Evolutionary conservation across 192 early-diverging fungal genomes (phyloP), one percentile per base, ranked within the genome.

Genomic region (Powellomyces hirtus): DNA sequence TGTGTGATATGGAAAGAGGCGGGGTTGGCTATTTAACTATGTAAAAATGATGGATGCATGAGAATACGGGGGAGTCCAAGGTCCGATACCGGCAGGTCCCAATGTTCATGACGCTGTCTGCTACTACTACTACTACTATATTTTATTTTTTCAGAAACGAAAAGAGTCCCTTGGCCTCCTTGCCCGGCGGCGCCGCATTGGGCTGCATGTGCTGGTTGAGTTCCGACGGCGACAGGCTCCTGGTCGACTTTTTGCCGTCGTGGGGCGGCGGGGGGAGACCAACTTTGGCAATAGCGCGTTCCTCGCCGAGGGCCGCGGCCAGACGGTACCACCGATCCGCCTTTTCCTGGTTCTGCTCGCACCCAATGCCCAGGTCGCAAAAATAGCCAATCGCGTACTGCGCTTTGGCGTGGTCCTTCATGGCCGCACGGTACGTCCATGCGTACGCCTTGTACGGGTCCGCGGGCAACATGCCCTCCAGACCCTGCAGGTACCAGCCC

Each of bases 301-400:
- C 64, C 35, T 62, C 51, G 3, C 76, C 76, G 24, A 50, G 18
- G 14, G 13, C 50, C 16, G 71, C 76, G 6, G 76, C 76, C 2
- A 61, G 49, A 35, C 26, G 36, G 44, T 79, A 79, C 59, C 56
- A 71, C 77, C 50, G 77, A 62, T 46, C 73, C 38, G 79, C 91
- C 14, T 76, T 77, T 10, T 81, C 72, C 52, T 70, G 50, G 70
- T 89, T 82, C 59, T 75, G 77, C 4, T 49, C 64, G 26, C 82
- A 77, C 16, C 89, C 85, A 58, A 91, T 80, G 29, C 92, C 91
- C 62, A 81, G 79, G 70, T 92, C 90, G 68, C 86, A 84, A 77
- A 91, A 94, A 74, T 92, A 95, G 38, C 95, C 95, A 72, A 97
- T 77, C 4, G 91, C 89, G 66, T 86, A 94, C 79, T 91, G 87